These are phyloP conservation scores for Hirsutella minnesotensis DNA, from an alignment of 2,329 filamentous ascomycete species.

Conservation along the genomic window DNA sequence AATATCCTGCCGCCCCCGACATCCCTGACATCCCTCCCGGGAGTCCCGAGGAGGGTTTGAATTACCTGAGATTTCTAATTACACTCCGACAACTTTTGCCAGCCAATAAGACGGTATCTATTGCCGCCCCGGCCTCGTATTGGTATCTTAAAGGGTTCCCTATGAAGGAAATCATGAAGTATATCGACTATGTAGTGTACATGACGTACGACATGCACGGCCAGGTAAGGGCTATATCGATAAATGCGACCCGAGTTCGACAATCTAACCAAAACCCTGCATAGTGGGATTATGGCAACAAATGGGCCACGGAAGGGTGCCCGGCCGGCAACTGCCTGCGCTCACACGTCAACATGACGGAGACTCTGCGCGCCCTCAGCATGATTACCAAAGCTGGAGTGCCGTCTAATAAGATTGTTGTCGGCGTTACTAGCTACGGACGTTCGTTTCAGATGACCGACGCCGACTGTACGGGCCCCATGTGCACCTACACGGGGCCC, in stretches of 20 bases:
- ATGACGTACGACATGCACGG: slow-evolving; percentile 25
- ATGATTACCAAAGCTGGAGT: slow-evolving; percentile 24
- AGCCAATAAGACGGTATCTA: slow-evolving; percentile 14
- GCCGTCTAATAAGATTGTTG: slow-evolving; percentile 2
- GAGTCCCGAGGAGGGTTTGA: slow-evolving; percentile 1
- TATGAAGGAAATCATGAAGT: slow-evolving; percentile 12
- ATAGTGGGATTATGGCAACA: slow-evolving; percentile 21
- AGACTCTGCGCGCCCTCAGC: slow-evolving; percentile 18
- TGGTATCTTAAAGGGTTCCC: slow-evolving; percentile 22
- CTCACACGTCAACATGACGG: slow-evolving; percentile 23
- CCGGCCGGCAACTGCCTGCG: slow-evolving; percentile 19
- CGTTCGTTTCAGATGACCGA: not conserved
- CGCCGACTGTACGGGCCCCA: not conserved
- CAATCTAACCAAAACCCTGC: too few relatives aligned
- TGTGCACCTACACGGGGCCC: not conserved
- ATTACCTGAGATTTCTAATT: slow-evolving; percentile 9
- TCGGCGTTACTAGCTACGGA: not conserved
- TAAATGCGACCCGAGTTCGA: too few relatives aligned
- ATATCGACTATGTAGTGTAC: slow-evolving; percentile 22
- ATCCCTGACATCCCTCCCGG: slow-evolving; percentile 18
- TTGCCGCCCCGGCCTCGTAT: slow-evolving; percentile 20
- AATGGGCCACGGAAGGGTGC: slow-evolving; percentile 12
- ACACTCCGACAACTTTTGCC: slow-evolving; percentile 2
- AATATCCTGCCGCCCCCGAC: slow-evolving; percentile 18
- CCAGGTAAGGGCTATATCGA: too few relatives aligned